Conservation (phyloP, 2,329 filamentous ascomycete genomes). For the Beauveria varroae region DNA sequence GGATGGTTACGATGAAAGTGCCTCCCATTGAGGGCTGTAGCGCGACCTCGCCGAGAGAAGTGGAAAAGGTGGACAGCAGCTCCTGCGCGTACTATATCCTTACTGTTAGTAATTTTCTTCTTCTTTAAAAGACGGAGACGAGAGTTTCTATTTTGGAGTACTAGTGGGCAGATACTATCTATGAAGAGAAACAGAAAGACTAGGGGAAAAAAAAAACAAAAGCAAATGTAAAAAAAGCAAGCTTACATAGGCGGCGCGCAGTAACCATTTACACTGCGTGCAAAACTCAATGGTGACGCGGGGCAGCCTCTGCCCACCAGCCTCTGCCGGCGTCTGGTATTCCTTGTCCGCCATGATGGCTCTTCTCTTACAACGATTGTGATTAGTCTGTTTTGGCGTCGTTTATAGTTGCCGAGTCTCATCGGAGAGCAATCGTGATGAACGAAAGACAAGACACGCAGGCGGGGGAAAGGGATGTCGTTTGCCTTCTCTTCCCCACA, state of each 20-base stretch:
- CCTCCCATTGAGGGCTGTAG: constrained; percentile 81
- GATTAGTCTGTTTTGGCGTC: too few relatives aligned
- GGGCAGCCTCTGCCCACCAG: constrained; percentile 33
- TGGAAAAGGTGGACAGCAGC: constrained; percentile 85
- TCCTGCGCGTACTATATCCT: constrained; percentile 75
- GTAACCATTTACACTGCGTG: constrained; percentile 90
- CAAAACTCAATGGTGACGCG: constrained; percentile 85
- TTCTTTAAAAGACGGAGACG: neutral
- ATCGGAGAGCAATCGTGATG: neutral
- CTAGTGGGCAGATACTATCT: neutral
- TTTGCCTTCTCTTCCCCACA: neutral
- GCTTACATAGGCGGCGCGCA: constrained; percentile 75
- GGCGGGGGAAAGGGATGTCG: neutral
- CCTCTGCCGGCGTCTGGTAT: neutral
- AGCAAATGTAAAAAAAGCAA: neutral
- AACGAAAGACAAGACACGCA: neutral
- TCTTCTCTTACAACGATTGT: too few relatives aligned
- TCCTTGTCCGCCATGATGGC: neutral
- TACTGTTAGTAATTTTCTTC: neutral
- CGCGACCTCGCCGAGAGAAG: constrained; percentile 76
- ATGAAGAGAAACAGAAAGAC: neutral
- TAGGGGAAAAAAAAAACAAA: neutral
- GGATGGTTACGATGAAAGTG: constrained; percentile 67
- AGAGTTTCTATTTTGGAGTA: neutral
- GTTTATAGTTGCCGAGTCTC: too few relatives aligned